These are phyloP conservation scores for Psilocybe cyanescens DNA, from an alignment of 768 basidiomycete genomes.

Conservation along the genomic window DNA sequence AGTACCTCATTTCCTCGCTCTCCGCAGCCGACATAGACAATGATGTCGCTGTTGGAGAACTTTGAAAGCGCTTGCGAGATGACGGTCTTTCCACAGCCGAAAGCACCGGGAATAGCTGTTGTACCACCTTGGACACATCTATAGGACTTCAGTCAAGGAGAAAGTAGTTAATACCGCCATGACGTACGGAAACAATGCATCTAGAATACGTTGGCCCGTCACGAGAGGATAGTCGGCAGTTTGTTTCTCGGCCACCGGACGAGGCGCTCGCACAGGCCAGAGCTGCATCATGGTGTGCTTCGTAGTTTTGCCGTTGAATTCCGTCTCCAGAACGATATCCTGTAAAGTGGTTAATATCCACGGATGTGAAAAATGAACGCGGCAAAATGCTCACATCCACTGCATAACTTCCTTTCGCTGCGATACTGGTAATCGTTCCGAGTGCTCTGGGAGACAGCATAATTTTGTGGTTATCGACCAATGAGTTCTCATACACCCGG, in stretches of 20 bases:
- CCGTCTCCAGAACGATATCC: conserved; percentile 96
- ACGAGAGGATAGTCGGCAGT: conserved; percentile 90
- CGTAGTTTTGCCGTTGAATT: conserved; percentile 93
- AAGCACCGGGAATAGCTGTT: conserved; percentile 97
- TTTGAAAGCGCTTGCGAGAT: conserved; percentile 98
- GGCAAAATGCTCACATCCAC: conserved; percentile 67
- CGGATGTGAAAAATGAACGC: not conserved
- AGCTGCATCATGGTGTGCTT: conserved; percentile 97
- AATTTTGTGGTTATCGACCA: conserved; percentile 96
- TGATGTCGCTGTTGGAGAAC: conserved; percentile 99
- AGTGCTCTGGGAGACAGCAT: conserved; percentile 94
- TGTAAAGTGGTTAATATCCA: conserved; percentile 31
- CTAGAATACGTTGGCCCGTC: conserved; percentile 96
- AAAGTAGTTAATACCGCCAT: not conserved
- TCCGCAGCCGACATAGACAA: conserved; percentile 98
- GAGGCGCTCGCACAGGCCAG: conserved; percentile 98
- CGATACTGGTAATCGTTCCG: conserved; percentile 92
- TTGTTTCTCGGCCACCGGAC: conserved; percentile 94
- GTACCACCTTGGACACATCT: conserved; percentile 97
- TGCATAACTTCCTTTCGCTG: conserved; percentile 91
- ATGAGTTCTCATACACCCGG: conserved; percentile 94
- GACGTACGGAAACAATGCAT: conserved; percentile 92
- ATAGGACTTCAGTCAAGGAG: not conserved
- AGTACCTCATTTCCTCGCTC: conserved; percentile 95
- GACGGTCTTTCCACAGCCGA: conserved; percentile 98